These are phyloP conservation scores for Orbilia quercus DNA, from an alignment of 2,329 filamentous ascomycete genomes.

Conservation along the genomic window DNA sequence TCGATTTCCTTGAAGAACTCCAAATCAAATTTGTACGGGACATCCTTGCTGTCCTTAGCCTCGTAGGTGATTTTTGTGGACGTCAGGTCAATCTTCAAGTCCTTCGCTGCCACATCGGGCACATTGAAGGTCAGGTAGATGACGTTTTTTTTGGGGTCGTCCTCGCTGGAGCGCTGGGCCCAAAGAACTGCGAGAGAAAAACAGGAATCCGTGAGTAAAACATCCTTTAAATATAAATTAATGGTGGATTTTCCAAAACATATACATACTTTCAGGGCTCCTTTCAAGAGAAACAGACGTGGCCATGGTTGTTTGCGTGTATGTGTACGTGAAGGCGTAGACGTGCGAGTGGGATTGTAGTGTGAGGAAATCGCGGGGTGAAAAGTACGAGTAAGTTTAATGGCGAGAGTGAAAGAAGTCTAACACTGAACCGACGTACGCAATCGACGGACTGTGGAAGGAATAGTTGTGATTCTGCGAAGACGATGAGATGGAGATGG, in stretches of 20 bases:
- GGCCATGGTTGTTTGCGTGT: background rate
- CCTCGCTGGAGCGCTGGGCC: slow-evolving; percentile 91
- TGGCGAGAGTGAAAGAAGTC: no score
- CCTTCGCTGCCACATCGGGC: slow-evolving; percentile 80
- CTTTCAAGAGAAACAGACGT: background rate
- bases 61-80: slow-evolving; percentile 81
- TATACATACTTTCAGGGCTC: background rate
- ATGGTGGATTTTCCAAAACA: no score
- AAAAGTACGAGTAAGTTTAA: background rate
- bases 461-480: slow-evolving; percentile 12
- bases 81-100: slow-evolving; percentile 85
- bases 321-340: background rate
- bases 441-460: slow-evolving; percentile 7
- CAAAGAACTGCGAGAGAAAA: slow-evolving; percentile 95
- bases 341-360: slow-evolving; percentile 1
- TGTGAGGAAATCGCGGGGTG: background rate
- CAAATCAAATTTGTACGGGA: slow-evolving; percentile 83
- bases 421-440: background rate
- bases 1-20: slow-evolving; percentile 94
- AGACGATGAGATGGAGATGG: slow-evolving; percentile 26
- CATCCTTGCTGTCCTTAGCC: slow-evolving; percentile 82
- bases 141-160: slow-evolving; percentile 88
- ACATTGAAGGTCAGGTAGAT: slow-evolving; percentile 92
- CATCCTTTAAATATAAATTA: no score
- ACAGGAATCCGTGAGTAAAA: no score